Conservation (phyloP, 257 asterid species). For the Nicotiana benthamiana region DNA sequence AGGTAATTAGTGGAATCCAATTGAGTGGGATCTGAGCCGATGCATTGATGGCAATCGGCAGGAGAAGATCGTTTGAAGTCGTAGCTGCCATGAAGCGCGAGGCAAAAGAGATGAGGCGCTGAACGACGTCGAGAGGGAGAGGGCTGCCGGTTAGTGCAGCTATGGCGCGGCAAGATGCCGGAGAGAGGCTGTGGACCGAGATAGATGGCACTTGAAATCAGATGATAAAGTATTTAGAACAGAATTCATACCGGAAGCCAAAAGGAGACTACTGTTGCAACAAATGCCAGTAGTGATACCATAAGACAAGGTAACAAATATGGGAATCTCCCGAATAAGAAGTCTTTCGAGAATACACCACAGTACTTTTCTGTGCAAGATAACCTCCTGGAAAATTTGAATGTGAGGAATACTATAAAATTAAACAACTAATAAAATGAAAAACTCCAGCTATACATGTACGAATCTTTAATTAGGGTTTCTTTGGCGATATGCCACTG, state of each 20-base stretch:
- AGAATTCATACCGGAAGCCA: constrained; percentile 71
- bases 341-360: constrained; percentile 42
- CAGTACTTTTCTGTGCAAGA: constrained; percentile 57
- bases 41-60: too few relatives aligned
- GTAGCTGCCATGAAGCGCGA: too few relatives aligned
- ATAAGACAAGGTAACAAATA: constrained; percentile 68
- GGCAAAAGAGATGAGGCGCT: too few relatives aligned
- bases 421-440: background rate
- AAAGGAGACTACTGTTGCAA: constrained; percentile 39
- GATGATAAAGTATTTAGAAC: background rate
- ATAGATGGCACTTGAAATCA: background rate
- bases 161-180: too few relatives aligned
- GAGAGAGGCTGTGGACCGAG: background rate
- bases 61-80: too few relatives aligned
- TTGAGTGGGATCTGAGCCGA: too few relatives aligned
- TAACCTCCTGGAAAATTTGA: constrained; percentile 32
- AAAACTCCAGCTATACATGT: background rate
- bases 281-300: constrained; percentile 41
- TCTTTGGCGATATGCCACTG: too few relatives aligned
- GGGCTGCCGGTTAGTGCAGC: too few relatives aligned
- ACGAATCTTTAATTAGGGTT: background rate
- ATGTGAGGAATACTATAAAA: background rate
- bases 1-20: too few relatives aligned
- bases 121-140: too few relatives aligned
- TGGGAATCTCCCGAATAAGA: constrained; percentile 65